These are phyloP conservation scores for Hypoxylon intermedium DNA, from an alignment of 495 filamentous ascomycete genomes.

Conservation along the genomic window DNA sequence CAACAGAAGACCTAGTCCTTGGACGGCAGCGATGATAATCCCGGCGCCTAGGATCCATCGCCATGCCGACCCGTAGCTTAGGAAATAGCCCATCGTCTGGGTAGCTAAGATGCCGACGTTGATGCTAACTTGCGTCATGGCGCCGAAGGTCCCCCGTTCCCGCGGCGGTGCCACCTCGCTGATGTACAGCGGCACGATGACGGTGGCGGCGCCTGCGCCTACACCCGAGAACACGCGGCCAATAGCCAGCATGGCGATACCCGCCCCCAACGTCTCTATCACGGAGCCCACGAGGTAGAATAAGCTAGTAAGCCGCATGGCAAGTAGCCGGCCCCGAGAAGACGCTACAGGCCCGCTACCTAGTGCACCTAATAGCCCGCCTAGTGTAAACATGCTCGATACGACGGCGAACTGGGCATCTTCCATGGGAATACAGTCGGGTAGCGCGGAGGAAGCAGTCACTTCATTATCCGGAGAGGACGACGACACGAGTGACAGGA, in stretches of 20 bases:
- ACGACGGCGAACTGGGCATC: constrained; percentile 78
- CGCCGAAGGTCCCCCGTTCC: constrained; percentile 84
- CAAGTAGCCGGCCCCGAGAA: constrained; percentile 71
- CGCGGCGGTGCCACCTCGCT: constrained; percentile 84
- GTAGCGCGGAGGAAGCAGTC: constrained; percentile 50
- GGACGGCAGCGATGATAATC: constrained; percentile 68
- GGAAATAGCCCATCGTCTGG: constrained; percentile 84
- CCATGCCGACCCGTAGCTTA: constrained; percentile 81
- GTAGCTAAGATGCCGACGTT: constrained; percentile 90
- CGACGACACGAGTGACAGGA: constrained; percentile 40
- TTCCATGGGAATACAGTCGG: constrained; percentile 85
- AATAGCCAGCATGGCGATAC: constrained; percentile 69
- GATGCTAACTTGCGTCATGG: constrained; percentile 90
- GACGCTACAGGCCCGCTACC: constrained; percentile 75
- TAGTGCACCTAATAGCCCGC: constrained; percentile 84
- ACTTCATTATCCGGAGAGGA: constrained; percentile 21
- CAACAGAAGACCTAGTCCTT: constrained; percentile 70
- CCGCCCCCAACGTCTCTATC: constrained; percentile 72
- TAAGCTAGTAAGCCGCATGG: constrained; percentile 73
- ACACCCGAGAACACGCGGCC: constrained; percentile 83
- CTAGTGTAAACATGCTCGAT: constrained; percentile 89
- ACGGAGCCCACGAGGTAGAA: constrained; percentile 80
- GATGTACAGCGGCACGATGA: constrained; percentile 96
- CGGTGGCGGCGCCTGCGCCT: constrained; percentile 84
- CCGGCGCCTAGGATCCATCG: constrained; percentile 80